phyloP scores from a whole-genome alignment of 1,284 basidiomycete species.

The Prillingera fragicola region DNA sequence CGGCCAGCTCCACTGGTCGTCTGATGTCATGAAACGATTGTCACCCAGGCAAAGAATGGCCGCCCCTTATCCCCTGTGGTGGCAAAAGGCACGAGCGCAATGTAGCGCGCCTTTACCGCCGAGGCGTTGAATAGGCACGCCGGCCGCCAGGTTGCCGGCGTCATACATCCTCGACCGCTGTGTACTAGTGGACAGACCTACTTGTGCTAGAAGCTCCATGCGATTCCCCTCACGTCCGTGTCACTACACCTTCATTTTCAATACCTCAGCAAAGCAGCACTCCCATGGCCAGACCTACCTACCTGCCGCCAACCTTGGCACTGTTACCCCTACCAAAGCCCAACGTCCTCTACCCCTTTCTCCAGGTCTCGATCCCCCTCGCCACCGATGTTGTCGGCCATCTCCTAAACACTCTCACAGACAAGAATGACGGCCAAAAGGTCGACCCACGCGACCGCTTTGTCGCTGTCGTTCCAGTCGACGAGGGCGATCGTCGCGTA shows the following conservation, averaged over 20 bases:
- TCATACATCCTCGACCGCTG: too few species aligned
- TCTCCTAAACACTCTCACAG: conserved; percentile 31
- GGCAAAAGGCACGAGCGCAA: too few species aligned
- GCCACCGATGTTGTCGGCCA: conserved; percentile 26
- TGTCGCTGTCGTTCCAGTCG: conserved; percentile 39
- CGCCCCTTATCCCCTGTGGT: too few species aligned
- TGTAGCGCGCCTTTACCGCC: too few species aligned
- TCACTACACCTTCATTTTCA: not conserved
- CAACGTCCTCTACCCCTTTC: conserved; percentile 37
- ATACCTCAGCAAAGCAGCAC: not conserved
- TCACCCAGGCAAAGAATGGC: too few species aligned
- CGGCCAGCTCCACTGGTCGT: too few species aligned
- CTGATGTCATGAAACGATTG: too few species aligned
- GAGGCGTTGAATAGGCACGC: too few species aligned
- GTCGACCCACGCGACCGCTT: conserved; percentile 15
- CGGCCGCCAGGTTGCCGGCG: too few species aligned
- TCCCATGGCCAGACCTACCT: conserved; percentile 17
- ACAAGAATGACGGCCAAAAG: conserved; percentile 24
- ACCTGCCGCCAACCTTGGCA: conserved; percentile 37
- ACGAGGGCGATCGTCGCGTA: conserved; percentile 37
- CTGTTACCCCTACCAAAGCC: conserved; percentile 37
- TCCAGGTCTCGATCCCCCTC: conserved; percentile 28
- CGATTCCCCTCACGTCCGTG: not conserved
- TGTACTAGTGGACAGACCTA: not conserved
- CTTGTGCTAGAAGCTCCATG: too few species aligned